Evolutionary conservation across 805 yeast species (phyloP).

Genomic region (Barnettozyma vustinii): DNA sequence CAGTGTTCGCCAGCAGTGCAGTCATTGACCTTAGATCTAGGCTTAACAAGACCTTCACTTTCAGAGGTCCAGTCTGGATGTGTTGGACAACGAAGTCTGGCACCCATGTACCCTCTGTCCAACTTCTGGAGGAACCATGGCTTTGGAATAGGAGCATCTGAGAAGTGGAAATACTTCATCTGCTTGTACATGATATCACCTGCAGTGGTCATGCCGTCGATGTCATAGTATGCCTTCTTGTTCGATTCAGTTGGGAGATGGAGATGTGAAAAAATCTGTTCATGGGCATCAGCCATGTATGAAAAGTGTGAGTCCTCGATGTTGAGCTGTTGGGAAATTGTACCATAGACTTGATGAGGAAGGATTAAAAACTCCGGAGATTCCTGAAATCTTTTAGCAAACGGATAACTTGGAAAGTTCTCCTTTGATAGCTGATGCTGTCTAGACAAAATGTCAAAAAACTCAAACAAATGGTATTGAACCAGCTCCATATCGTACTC

Average conservation of each 20-base stretch:
- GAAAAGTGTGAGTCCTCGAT: slow-evolving; percentile 31
- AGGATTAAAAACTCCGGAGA: slow-evolving; percentile 30
- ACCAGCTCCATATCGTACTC: slow-evolving; percentile 54
- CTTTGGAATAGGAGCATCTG: slow-evolving; percentile 62
- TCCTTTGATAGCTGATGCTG: slow-evolving; percentile 5
- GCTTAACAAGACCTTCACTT: slow-evolving; percentile 4
- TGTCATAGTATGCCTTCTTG: slow-evolving; percentile 18
- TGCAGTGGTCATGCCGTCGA: slow-evolving; percentile 10
- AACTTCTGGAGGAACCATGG: slow-evolving; percentile 44
- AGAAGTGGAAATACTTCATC: slow-evolving; percentile 51
- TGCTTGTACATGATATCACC: slow-evolving; percentile 22
- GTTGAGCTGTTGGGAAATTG: slow-evolving; percentile 45
- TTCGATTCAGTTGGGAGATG: slow-evolving; percentile 6
- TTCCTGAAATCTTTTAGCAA: slow-evolving; percentile 10
- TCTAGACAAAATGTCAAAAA: slow-evolving; percentile 16
- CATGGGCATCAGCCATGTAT: slow-evolving; percentile 40
- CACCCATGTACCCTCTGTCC: slow-evolving; percentile 10
- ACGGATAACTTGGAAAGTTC: slow-evolving; percentile 1
- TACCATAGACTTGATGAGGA: slow-evolving; percentile 49
- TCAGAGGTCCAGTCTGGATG: slow-evolving; percentile 12
- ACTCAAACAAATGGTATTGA: slow-evolving; percentile 33
- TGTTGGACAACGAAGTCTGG: slow-evolving; percentile 15
- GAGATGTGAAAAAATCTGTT: slow-evolving; percentile 30
- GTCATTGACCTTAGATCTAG: slow-evolving; percentile 9
- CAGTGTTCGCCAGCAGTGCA: slow-evolving; percentile 21